A percentile compares a stretch with the other conserved stretches of the same genome.
phyloP scores from a whole-genome alignment of 768 basidiomycete species.

The Mycena floridula region DNA sequence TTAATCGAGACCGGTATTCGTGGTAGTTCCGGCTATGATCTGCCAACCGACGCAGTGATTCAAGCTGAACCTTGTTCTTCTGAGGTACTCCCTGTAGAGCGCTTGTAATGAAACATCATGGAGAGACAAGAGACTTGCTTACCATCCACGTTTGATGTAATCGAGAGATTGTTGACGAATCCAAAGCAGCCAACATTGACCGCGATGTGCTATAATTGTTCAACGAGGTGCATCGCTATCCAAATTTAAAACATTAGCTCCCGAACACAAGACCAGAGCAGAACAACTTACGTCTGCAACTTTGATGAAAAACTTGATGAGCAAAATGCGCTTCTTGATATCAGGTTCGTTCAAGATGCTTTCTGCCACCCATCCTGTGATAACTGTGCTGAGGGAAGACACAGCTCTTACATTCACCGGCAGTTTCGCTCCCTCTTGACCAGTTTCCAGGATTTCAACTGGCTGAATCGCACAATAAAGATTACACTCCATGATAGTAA shows the following conservation, averaged over 20 bases:
- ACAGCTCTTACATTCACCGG: constrained; percentile 77
- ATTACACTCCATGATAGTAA: constrained; percentile 90
- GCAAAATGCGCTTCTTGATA: constrained; percentile 68
- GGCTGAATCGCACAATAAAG: constrained; percentile 83
- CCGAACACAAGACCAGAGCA: constrained; percentile 6
- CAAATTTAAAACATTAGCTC: too few species aligned
- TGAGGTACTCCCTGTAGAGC: constrained; percentile 64
- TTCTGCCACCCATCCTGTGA: constrained; percentile 96
- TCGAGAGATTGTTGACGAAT: constrained; percentile 91
- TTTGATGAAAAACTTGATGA: constrained; percentile 93
- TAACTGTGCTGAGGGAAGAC: constrained; percentile 81
- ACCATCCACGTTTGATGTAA: constrained; percentile 93
- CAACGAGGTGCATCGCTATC: constrained; percentile 75
- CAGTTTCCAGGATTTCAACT: constrained; percentile 84
- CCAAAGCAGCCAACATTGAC: constrained; percentile 89
- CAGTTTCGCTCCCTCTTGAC: constrained; percentile 59
- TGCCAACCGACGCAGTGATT: constrained; percentile 75
- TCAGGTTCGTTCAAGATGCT: constrained; percentile 88
- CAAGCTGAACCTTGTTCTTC: constrained; percentile 78
- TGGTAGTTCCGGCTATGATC: constrained; percentile 89
- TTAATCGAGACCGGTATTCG: constrained; percentile 83
- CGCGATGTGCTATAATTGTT: constrained; percentile 91
- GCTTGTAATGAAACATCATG: not conserved
- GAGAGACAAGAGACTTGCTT: constrained; percentile 23
- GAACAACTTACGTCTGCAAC: constrained; percentile 69